Evolutionary conservation across 257 asterid genomes (phyloP).

Genomic region (Fraxinus pennsylvanica): DNA sequence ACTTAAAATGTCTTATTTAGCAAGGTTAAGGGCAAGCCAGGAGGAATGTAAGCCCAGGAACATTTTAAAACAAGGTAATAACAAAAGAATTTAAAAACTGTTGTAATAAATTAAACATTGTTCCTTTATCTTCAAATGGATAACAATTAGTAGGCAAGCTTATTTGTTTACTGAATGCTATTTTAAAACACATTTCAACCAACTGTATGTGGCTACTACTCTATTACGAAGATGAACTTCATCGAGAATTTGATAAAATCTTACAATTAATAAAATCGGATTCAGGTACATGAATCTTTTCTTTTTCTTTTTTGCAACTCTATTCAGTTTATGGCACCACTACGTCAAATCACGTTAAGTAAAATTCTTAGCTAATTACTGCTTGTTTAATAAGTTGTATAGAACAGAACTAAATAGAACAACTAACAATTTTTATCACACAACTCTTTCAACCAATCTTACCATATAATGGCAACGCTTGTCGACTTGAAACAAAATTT

Average conservation of each 20-base stretch:
- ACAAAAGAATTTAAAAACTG: not conserved
- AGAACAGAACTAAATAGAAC: not conserved
- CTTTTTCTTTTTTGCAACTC: too few species aligned
- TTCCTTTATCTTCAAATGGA: not conserved
- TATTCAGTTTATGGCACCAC: too few species aligned
- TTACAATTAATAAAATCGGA: too few species aligned
- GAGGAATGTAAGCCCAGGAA: not conserved
- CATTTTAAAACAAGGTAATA: not conserved
- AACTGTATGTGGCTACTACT: not conserved
- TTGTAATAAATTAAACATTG: not conserved
- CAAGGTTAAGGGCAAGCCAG: not conserved
- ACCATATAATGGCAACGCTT: not conserved
- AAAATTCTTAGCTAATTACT: too few species aligned
- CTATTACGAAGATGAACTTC: not conserved
- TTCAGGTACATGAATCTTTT: too few species aligned
- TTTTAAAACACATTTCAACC: not conserved
- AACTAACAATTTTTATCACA: not conserved
- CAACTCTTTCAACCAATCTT: not conserved
- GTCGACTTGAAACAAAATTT: not conserved
- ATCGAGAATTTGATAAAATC: too few species aligned
- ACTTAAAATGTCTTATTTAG: not conserved
- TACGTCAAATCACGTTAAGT: too few species aligned
- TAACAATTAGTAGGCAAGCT: not conserved
- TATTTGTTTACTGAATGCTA: not conserved
- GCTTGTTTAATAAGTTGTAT: too few species aligned